Evolutionary conservation across 805 yeast genomes (phyloP).

Genomic region (Kuraishia molischiana): DNA sequence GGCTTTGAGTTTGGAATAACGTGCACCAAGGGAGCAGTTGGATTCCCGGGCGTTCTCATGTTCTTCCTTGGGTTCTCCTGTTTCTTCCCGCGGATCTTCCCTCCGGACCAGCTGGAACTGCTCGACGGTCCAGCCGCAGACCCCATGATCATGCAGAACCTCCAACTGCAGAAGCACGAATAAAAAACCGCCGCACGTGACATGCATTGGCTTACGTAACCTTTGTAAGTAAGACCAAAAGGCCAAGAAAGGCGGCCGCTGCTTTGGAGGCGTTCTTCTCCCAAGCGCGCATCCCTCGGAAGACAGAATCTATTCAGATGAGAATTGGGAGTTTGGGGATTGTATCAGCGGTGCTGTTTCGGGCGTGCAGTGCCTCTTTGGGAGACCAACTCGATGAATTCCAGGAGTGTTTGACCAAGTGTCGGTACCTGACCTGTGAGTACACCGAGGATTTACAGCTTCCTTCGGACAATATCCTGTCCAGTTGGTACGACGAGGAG

Average conservation of each 20-base stretch:
- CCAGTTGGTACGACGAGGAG: slow-evolving; percentile 17
- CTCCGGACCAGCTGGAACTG: slow-evolving; percentile 43
- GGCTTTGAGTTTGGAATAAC: slow-evolving; percentile 81
- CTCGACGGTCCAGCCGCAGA: slow-evolving; percentile 43
- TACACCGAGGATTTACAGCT: slow-evolving; percentile 17
- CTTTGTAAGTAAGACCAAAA: too few relatives aligned
- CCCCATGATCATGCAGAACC: slow-evolving; percentile 19
- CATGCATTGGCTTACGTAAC: too few relatives aligned
- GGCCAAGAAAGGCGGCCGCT: too few relatives aligned
- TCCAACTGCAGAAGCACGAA: slow-evolving; percentile 5
- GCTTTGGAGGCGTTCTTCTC: too few relatives aligned
- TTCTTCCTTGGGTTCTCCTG: slow-evolving; percentile 58
- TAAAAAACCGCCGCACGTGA: neutral
- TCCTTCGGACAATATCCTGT: slow-evolving; percentile 9
- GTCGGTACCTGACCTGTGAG: slow-evolving; percentile 26
- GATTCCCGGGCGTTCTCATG: slow-evolving; percentile 81
- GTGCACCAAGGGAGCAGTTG: slow-evolving; percentile 83
- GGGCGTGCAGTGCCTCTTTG: slow-evolving; percentile 29
- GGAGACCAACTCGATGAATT: slow-evolving; percentile 57
- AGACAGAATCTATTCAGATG: too few relatives aligned
- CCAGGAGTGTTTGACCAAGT: slow-evolving; percentile 42
- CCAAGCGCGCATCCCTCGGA: too few relatives aligned
- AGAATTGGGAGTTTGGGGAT: too few relatives aligned
- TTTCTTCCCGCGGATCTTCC: slow-evolving; percentile 54
- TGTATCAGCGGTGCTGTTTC: neutral